Evolutionary conservation across 805 yeast species (phyloP).

Genomic region (Scheffersomyces amazonensis): DNA sequence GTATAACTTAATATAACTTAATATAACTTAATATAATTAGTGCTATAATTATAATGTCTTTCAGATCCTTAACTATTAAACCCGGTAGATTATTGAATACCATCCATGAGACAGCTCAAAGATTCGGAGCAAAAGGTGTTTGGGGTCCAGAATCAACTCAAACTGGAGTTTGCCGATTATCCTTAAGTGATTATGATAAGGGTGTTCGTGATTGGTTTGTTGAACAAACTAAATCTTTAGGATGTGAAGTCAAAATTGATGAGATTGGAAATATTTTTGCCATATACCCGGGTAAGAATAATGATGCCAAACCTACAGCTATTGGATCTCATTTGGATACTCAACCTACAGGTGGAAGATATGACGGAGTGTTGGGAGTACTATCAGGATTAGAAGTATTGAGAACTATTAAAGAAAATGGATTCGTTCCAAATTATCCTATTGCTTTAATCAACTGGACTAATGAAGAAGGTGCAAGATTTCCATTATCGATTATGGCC

Average conservation of each 20-base stretch:
- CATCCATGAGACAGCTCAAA: conserved; percentile 55
- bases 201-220: conserved; percentile 66
- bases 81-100: conserved; percentile 49
- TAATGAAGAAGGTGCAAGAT: conserved; percentile 78
- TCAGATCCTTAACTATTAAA: not conserved
- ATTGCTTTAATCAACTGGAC: conserved; percentile 68
- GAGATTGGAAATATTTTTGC: conserved; percentile 70
- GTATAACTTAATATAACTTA: too few relatives aligned
- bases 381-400: conserved; percentile 64
- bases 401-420: conserved; percentile 60
- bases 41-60: not conserved
- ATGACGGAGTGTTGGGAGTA: conserved; percentile 73
- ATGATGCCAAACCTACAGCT: conserved; percentile 50
- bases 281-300: conserved; percentile 53
- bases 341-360: conserved; percentile 76
- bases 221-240: conserved; percentile 47
- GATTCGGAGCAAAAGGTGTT: conserved; percentile 58
- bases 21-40: too few relatives aligned
- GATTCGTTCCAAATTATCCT: conserved; percentile 60
- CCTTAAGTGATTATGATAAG: conserved; percentile 62
- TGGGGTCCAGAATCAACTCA: conserved; percentile 59
- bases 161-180: conserved; percentile 67
- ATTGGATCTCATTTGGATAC: conserved; percentile 77
- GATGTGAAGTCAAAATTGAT: conserved; percentile 59
- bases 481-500: conserved; percentile 66